Evolutionary conservation across 83 land plant species (phyloP).

Genomic region (Picea abies): DNA sequence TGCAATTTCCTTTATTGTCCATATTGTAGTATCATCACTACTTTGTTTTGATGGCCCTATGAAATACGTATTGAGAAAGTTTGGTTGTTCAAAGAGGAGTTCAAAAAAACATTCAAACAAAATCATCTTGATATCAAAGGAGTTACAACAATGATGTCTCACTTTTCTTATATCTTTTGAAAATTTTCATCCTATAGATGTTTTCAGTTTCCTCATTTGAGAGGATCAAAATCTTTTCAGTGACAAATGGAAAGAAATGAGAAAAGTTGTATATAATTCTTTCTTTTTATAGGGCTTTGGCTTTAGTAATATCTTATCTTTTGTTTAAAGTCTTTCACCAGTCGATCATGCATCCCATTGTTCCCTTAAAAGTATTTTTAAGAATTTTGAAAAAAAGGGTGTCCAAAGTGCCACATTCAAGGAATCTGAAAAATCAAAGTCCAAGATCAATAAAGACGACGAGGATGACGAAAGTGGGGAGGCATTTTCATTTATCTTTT

Average conservation of each 20-base stretch:
- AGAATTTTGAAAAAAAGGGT: neutral
- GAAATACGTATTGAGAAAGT: too few species aligned
- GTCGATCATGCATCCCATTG: neutral
- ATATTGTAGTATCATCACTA: too few species aligned
- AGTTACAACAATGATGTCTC: constrained; percentile 52
- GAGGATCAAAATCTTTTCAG: neutral
- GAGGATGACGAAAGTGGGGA: constrained; percentile 20
- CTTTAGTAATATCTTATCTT: neutral
- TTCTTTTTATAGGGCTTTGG: neutral
- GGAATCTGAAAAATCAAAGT: constrained; percentile 30
- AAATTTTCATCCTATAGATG: too few species aligned
- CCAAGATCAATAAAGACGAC: constrained; percentile 23
- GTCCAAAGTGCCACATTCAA: constrained; percentile 14
- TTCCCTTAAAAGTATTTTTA: neutral
- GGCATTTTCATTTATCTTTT: neutral
- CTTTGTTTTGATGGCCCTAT: too few species aligned
- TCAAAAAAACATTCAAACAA: constrained; percentile 56
- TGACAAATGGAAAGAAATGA: constrained; percentile 41
- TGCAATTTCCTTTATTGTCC: too few species aligned
- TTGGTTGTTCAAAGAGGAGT: too few species aligned
- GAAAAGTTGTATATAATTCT: constrained; percentile 16
- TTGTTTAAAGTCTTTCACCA: neutral
- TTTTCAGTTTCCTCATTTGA: neutral
- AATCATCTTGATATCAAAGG: constrained; percentile 61
- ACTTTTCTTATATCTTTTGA: neutral